Percentiles rank a stretch among this genome's conserved stretches.
phyloP scores from a whole-genome alignment of 768 basidiomycete genomes.

The Tremella mesenterica region DNA sequence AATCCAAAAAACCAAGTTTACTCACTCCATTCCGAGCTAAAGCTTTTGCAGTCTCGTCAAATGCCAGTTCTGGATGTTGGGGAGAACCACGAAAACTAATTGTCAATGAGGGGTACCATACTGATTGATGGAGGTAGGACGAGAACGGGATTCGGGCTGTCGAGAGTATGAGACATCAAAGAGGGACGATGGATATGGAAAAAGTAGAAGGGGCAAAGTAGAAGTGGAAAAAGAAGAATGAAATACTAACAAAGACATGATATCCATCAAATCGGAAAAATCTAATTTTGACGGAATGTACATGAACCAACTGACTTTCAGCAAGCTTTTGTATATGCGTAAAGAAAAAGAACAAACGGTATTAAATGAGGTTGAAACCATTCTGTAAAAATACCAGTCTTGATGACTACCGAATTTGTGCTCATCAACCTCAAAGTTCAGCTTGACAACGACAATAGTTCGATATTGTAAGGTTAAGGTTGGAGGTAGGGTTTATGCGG shows the following conservation, averaged over 20 bases:
- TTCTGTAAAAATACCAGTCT: slow-evolving; percentile 45
- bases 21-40: slow-evolving; percentile 44
- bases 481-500: too few relatives aligned
- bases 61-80: slow-evolving; percentile 42
- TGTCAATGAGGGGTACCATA: slow-evolving; percentile 3
- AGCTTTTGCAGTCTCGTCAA: slow-evolving; percentile 45
- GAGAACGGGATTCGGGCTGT: too few relatives aligned
- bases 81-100: slow-evolving; percentile 40
- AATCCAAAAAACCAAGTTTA: too few relatives aligned
- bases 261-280: slow-evolving; percentile 42
- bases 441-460: neutral
- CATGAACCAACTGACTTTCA: slow-evolving; percentile 39
- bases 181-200: too few relatives aligned
- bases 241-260: slow-evolving; percentile 44
- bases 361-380: slow-evolving; percentile 45
- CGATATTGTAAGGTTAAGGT: too few relatives aligned
- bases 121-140: neutral
- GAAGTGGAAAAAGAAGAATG: too few relatives aligned
- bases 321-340: neutral
- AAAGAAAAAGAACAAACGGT: slow-evolving; percentile 30
- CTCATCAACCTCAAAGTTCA: too few relatives aligned
- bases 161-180: too few relatives aligned
- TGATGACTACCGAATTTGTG: slow-evolving; percentile 46
- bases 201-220: too few relatives aligned
- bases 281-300: slow-evolving; percentile 44